phyloP scores from a whole-genome alignment of 768 basidiomycete genomes.

The Hemileccinum rubropunctum region DNA sequence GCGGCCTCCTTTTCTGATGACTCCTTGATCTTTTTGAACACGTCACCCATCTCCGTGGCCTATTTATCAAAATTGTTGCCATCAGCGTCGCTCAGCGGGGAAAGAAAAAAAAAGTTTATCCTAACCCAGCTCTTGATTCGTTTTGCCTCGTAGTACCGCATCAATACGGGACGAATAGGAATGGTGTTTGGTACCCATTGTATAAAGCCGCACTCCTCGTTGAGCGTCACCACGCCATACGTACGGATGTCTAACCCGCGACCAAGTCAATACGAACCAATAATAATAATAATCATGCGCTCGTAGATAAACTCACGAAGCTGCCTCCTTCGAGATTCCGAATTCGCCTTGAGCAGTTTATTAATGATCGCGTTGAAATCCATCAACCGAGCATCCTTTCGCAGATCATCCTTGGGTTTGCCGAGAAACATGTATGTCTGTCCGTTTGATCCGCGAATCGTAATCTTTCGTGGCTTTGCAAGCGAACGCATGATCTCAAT shows the following conservation, averaged over 20 bases:
- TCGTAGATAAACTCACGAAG: conserved; percentile 58
- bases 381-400: conserved; percentile 97
- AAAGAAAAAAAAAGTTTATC: neutral
- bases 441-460: conserved; percentile 79
- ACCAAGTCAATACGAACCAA: neutral
- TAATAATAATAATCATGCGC: neutral
- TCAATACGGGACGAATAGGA: conserved; percentile 73
- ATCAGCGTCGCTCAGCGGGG: neutral
- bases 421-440: conserved; percentile 87
- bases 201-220: conserved; percentile 95
- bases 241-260: conserved; percentile 73
- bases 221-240: conserved; percentile 96
- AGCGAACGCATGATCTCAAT: conserved; percentile 90
- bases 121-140: conserved; percentile 50
- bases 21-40: conserved; percentile 52
- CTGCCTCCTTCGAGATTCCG: conserved; percentile 86
- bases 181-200: conserved; percentile 98
- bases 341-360: conserved; percentile 89
- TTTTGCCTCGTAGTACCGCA: conserved; percentile 59
- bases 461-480: conserved; percentile 88
- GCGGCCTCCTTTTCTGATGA: conserved; percentile 47
- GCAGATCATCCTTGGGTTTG: conserved; percentile 95
- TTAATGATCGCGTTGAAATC: conserved; percentile 98
- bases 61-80: conserved; percentile 18
- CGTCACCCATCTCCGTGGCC: conserved; percentile 44